Percentiles rank a stretch among this genome's conserved stretches.
These are phyloP conservation scores for Mycena sp. DNA, from an alignment of 1,284 basidiomycete species.

Conservation along the genomic window DNA sequence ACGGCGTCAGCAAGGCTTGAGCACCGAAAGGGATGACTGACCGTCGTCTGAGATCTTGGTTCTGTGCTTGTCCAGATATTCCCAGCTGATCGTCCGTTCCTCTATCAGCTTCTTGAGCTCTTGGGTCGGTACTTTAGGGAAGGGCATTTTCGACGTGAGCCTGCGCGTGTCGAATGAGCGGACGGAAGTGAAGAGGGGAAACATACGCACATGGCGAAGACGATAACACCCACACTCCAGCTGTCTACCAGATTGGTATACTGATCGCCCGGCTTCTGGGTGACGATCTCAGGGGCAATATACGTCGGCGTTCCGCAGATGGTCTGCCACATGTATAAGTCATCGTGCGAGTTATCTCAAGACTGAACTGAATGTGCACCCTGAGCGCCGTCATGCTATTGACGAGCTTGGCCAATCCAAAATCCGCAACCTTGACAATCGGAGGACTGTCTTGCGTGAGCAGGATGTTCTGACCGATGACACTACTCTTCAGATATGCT, in stretches of 20 bases:
- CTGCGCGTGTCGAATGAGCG: too few relatives aligned
- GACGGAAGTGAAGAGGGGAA: too few relatives aligned
- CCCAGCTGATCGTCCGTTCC: too few relatives aligned
- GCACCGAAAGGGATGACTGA: not conserved
- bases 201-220: conserved; percentile 6
- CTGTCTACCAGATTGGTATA: conserved; percentile 82
- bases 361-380: not conserved
- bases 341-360: not conserved
- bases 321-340: conserved; percentile 63
- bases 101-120: too few relatives aligned
- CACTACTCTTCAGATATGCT: too few relatives aligned
- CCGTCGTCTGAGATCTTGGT: too few relatives aligned
- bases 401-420: conserved; percentile 76
- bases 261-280: conserved; percentile 59
- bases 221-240: conserved; percentile 24
- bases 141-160: too few relatives aligned
- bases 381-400: conserved; percentile 11
- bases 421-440: conserved; percentile 78
- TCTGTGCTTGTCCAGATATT: too few relatives aligned
- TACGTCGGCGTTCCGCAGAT: conserved; percentile 89
- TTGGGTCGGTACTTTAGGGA: not conserved
- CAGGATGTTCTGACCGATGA: conserved; percentile 60
- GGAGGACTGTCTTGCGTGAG: conserved; percentile 62
- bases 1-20: not conserved
- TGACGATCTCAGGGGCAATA: conserved; percentile 89